Evolutionary conservation across 371 early-diverging fungal genomes (phyloP).

Genomic region (Mucor irregularis): DNA sequence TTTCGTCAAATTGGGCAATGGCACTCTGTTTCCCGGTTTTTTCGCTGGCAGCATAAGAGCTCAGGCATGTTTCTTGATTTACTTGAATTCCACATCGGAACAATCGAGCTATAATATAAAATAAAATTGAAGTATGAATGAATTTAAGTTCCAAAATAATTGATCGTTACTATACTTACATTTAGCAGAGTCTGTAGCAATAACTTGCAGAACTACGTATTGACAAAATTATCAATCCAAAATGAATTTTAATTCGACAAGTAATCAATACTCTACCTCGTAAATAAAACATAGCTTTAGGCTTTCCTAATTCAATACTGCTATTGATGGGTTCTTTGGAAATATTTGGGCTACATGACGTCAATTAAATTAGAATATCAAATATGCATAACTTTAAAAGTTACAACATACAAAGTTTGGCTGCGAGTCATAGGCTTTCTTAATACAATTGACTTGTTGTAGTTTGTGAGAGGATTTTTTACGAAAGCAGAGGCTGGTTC

Average conservation of each 20-base stretch:
- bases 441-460: slow-evolving; percentile 22
- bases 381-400: not conserved
- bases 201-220: slow-evolving; percentile 25
- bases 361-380: not conserved
- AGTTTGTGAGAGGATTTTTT: slow-evolving; percentile 23
- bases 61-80: slow-evolving; percentile 27
- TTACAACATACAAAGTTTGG: slow-evolving; percentile 25
- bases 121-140: not conserved
- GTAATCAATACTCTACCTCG: slow-evolving; percentile 16
- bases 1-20: slow-evolving; percentile 36
- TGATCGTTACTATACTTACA: slow-evolving; percentile 17
- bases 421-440: slow-evolving; percentile 24
- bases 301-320: slow-evolving; percentile 2
- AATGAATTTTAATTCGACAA: not conserved
- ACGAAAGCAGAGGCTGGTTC: slow-evolving; percentile 15
- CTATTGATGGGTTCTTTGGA: not conserved
- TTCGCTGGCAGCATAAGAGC: slow-evolving; percentile 21
- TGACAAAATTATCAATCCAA: not conserved
- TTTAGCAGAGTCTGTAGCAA: slow-evolving; percentile 29
- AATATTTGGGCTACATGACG: not conserved
- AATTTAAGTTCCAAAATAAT: too few species aligned
- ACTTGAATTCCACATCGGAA: slow-evolving; percentile 30
- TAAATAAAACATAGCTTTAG: slow-evolving; percentile 37
- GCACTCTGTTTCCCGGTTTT: slow-evolving; percentile 31
- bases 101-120: slow-evolving; percentile 16